A percentile compares a stretch with the other conserved stretches of the same genome.
phyloP scores from a whole-genome alignment of 2,329 filamentous ascomycete species.

The Aspergillus fumigatus region DNA sequence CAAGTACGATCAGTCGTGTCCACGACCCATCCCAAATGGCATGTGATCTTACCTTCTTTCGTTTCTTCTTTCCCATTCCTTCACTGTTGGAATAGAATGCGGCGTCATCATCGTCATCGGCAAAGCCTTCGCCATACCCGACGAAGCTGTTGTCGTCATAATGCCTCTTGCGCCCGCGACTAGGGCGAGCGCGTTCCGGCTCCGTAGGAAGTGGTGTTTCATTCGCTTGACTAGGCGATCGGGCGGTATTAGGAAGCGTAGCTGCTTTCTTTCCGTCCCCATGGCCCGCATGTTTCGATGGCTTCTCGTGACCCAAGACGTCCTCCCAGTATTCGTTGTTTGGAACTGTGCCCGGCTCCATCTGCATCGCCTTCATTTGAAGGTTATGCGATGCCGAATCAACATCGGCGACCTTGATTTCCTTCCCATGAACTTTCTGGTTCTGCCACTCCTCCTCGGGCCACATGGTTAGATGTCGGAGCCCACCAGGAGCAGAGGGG shows the following conservation, averaged over 20 bases:
- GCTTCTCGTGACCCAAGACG: constrained; percentile 45
- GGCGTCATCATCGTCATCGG: constrained; percentile 44
- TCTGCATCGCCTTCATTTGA: constrained; percentile 43
- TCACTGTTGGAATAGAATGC: constrained; percentile 43
- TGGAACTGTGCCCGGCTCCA: constrained; percentile 43
- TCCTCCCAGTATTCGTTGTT: constrained; percentile 48
- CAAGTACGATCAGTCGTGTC: constrained; percentile 8
- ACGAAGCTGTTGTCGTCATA: constrained; percentile 50
- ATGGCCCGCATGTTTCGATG: constrained; percentile 30
- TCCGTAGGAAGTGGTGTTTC: constrained; percentile 28
- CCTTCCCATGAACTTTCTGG: constrained; percentile 45
- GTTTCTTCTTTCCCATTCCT: constrained; percentile 43
- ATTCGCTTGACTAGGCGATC: constrained; percentile 23
- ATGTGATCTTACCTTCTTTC: constrained; percentile 41
- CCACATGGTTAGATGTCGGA: constrained; percentile 43
- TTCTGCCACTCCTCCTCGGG: constrained; percentile 50
- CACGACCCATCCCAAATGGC: background rate
- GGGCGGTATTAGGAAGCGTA: constrained; percentile 19
- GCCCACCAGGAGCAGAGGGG: constrained; percentile 33
- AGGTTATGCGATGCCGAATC: constrained; percentile 39
- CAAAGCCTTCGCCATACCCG: constrained; percentile 48
- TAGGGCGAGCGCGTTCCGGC: constrained; percentile 35
- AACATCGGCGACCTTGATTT: constrained; percentile 41
- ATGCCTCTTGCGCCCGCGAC: constrained; percentile 46
- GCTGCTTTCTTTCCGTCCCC: constrained; percentile 27